Percentiles rank a stretch among this genome's conserved stretches.
These are phyloP conservation scores for Elsinoe batatas DNA, from an alignment of 2,329 filamentous ascomycete genomes.

Conservation along the genomic window DNA sequence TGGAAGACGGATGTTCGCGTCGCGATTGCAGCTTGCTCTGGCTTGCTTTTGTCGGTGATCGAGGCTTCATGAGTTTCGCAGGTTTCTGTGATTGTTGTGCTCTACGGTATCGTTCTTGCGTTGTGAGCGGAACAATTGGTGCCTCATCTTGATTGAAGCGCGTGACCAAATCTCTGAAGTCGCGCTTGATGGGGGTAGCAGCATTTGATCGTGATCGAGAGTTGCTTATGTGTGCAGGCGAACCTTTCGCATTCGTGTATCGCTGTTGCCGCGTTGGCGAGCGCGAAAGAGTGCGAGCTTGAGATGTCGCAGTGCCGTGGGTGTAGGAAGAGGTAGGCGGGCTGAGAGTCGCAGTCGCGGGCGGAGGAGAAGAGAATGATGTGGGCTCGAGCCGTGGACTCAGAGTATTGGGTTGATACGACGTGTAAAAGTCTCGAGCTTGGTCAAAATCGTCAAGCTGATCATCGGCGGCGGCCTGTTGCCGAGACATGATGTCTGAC, in stretches of 20 bases:
- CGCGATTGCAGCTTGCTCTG: constrained; percentile 22
- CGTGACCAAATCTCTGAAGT: constrained; percentile 70
- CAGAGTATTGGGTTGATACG: constrained; percentile 3
- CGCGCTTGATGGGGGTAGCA: constrained; percentile 41
- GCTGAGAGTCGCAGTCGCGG: not conserved
- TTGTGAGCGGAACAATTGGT: constrained; percentile 19
- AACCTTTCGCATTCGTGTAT: not conserved
- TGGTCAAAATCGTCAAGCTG: constrained; percentile 8
- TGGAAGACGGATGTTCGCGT: not conserved
- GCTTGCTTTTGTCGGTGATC: constrained; percentile 21
- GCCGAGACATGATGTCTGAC: constrained; percentile 13
- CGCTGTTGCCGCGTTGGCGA: constrained; percentile 11
- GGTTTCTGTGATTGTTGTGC: constrained; percentile 17
- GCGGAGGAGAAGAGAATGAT: constrained; percentile 1
- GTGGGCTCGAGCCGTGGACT: not conserved
- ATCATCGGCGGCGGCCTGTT: not conserved
- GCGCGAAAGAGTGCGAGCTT: constrained; percentile 10
- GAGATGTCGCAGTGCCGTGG: constrained; percentile 5
- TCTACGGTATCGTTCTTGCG: constrained; percentile 21
- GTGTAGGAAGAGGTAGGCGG: constrained; percentile 6
- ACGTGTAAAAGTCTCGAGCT: constrained; percentile 13
- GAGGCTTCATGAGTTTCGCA: constrained; percentile 16
- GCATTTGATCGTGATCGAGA: constrained; percentile 22
- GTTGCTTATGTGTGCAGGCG: constrained; percentile 16
- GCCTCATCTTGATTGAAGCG: constrained; percentile 55